Base-by-base conservation (phyloP, 1,284 basidiomycete genomes). In the Ceratobasidium sp. region DNA sequence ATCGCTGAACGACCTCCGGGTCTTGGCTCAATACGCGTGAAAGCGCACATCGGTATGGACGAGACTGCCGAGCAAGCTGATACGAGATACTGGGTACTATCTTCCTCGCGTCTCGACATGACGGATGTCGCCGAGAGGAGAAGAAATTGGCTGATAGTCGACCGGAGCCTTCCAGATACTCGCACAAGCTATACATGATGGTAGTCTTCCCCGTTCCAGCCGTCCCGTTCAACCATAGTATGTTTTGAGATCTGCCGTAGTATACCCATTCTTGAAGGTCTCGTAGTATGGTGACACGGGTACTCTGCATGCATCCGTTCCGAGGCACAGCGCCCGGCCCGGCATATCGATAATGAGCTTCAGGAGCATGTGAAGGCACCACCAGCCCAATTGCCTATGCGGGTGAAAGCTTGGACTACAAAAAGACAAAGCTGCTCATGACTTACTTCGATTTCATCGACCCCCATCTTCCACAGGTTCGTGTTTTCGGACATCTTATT, bases 151-250 rank as follows among this genome's bases (percentile, higher is more conserved):
- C 68, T 6, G 18, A 15, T 26, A 23, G 66, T 20, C 28, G 10
- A 3, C 33, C n/a, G 3, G 26, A 28, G 20, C 15, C 28, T 20
- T 68, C 44, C 46, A 68, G 44, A 12, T n/a, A 18, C 42, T 68
- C 66, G 46, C 44, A 46, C 1, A 67, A 12, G 64, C 44, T 67
- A 40, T 26, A 46, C 40, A 28, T 28, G n/a, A 67, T 67, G 13
- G 61, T 64, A 2, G 61, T 64, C 39, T 64, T 64, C 7, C 42
- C 61, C 39, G 10, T 49, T 33, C 68, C 53, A 71, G 46, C 46
- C 46, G 18, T 58, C 3, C 68, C 68, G 28, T 72, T 60, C 42
- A 60, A 6, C 55, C 56, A 61, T 39, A 28, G 61, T 10, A 72
- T 18, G 4, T 23, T 33, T 33, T 26, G 53, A n/a, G 12, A 13